phyloP scores from a whole-genome alignment of 164 flowering plant genomes.

The Aristolochia contorta region DNA sequence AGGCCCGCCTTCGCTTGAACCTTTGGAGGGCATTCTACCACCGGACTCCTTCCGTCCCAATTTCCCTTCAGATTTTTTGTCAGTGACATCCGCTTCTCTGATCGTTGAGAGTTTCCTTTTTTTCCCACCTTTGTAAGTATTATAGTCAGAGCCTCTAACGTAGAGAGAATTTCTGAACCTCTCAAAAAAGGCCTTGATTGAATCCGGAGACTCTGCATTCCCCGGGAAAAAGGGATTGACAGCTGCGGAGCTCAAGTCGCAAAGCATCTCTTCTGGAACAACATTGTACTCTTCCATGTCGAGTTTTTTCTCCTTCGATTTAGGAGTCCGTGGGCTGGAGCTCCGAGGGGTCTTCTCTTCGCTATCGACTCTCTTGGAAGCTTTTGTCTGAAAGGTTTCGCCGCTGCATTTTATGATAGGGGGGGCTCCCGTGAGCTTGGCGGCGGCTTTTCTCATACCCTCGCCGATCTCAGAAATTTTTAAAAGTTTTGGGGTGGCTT shows the following conservation, averaged over 20 bases:
- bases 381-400: constrained; percentile 8
- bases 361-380: not conserved
- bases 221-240: not conserved
- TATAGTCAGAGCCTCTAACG: not conserved
- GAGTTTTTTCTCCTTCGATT: not conserved
- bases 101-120: not conserved
- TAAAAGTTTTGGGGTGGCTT: not conserved
- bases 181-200: constrained; percentile 2
- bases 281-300: not conserved
- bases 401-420: constrained; percentile 9
- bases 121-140: not conserved
- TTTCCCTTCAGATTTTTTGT: not conserved
- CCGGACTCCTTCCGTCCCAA: constrained; percentile 6
- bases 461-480: not conserved
- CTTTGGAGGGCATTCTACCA: constrained; percentile 16
- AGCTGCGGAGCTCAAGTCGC: not conserved
- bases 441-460: not conserved
- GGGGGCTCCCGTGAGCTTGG: not conserved
- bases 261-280: not conserved
- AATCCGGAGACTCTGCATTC: not conserved
- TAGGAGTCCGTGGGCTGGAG: constrained; percentile 1
- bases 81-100: not conserved
- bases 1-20: constrained; percentile 14
- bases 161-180: constrained; percentile 1
- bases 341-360: not conserved